Percentiles rank a stretch among this genome's conserved stretches.
Evolutionary conservation across 1,139 yeast species (phyloP).

Genomic region (Candida pseudocylindracea): DNA sequence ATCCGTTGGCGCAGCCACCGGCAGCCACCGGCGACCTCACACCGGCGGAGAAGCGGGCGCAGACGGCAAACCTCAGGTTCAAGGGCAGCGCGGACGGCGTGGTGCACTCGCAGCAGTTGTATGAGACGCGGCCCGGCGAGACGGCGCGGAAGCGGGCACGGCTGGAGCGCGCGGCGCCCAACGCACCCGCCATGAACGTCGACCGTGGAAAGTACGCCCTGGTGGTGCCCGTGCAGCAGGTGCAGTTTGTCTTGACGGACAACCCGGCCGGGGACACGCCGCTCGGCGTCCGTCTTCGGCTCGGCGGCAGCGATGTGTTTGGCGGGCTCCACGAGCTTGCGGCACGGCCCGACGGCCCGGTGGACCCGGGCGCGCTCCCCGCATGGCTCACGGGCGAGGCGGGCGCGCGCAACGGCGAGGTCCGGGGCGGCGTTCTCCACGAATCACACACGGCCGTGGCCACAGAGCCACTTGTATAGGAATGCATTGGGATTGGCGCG

Average conservation of each 20-base stretch:
- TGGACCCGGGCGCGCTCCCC: slow-evolving; percentile 36
- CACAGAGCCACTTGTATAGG: slow-evolving; percentile 1
- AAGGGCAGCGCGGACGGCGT: slow-evolving; percentile 23
- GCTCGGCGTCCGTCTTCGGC: slow-evolving; percentile 19
- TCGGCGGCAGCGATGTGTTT: slow-evolving; percentile 57
- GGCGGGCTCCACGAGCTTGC: slow-evolving; percentile 63
- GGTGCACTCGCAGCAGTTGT: slow-evolving; percentile 11
- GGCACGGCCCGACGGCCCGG: slow-evolving; percentile 5
- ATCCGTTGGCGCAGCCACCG: slow-evolving; percentile 3
- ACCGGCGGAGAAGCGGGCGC: slow-evolving; percentile 6
- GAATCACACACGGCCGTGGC: no score
- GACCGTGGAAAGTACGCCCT: slow-evolving; percentile 16
- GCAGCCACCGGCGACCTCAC: slow-evolving; percentile 1
- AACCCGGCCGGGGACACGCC: slow-evolving; percentile 3
- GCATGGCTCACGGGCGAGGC: slow-evolving; percentile 71
- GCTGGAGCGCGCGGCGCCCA: background rate
- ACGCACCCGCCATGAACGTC: background rate
- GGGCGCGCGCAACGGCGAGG: slow-evolving; percentile 23
- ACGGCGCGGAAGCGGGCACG: no score
- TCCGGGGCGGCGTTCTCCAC: slow-evolving; percentile 19
- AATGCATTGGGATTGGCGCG: no score
- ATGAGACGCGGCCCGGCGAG: slow-evolving; percentile 7
- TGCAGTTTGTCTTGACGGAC: slow-evolving; percentile 19
- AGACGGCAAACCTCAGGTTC: slow-evolving; percentile 28
- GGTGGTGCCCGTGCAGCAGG: slow-evolving; percentile 29